phyloP scores from a whole-genome alignment of 345 rosid species.

The Linum lewisii region DNA sequence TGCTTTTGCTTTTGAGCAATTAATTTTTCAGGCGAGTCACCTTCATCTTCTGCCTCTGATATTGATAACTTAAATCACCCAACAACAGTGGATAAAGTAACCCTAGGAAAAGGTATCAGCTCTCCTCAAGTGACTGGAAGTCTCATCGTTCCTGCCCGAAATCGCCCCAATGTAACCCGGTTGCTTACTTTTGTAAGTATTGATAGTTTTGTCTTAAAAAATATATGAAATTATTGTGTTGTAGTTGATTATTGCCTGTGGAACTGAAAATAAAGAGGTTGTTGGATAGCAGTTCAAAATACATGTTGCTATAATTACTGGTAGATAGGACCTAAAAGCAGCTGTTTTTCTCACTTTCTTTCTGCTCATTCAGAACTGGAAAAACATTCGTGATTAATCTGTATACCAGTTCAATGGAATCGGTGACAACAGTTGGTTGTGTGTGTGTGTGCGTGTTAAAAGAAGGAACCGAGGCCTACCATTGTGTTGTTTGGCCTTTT shows the following conservation, averaged over 20 bases:
- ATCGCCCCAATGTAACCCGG: constrained; percentile 49
- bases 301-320: too few relatives aligned
- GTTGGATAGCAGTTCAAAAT: background rate
- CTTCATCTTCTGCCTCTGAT: constrained; percentile 97
- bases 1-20: background rate
- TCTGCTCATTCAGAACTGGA: background rate
- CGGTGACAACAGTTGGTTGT: background rate
- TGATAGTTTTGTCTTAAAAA: constrained; percentile 8
- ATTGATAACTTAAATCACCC: constrained; percentile 82
- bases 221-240: background rate
- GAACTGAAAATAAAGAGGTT: background rate
- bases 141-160: constrained; percentile 51
- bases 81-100: constrained; percentile 51
- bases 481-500: background rate
- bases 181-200: constrained; percentile 80
- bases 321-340: background rate
- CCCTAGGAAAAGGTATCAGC: constrained; percentile 50
- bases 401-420: background rate
- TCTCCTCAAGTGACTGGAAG: constrained; percentile 74
- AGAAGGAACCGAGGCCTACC: background rate
- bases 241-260: background rate
- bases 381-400: background rate
- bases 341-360: background rate
- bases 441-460: background rate
- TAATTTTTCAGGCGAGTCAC: constrained; percentile 67